Conservation (phyloP, 257 asterid species). For the Gentiana macrophylla region DNA sequence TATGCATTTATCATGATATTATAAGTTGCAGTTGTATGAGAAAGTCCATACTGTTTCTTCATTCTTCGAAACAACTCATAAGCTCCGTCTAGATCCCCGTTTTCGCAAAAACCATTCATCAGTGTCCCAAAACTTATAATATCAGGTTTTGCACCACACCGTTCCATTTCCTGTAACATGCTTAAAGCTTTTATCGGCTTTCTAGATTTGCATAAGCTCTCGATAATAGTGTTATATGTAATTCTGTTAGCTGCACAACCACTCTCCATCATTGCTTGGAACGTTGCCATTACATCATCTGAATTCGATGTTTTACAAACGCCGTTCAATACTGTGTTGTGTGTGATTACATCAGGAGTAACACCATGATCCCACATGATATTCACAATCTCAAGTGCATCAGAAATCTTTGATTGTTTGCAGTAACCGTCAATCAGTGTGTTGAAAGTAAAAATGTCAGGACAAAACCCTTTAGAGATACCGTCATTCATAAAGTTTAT, state of each 20-base stretch:
- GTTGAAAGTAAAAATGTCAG: constrained; percentile 83
- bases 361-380: constrained; percentile 63
- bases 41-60: constrained; percentile 37
- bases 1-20: constrained; percentile 63
- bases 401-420: constrained; percentile 61
- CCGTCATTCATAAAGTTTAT: constrained; percentile 48
- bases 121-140: constrained; percentile 60
- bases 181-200: constrained; percentile 42
- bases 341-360: constrained; percentile 72
- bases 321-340: constrained; percentile 68
- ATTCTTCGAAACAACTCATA: constrained; percentile 44
- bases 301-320: constrained; percentile 65
- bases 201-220: constrained; percentile 67
- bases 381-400: constrained; percentile 58
- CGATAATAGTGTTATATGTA: constrained; percentile 75
- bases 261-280: constrained; percentile 62
- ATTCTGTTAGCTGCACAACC: constrained; percentile 67
- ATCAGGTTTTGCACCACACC: constrained; percentile 56
- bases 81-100: constrained; percentile 60
- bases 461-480: constrained; percentile 48
- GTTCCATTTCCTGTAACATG: constrained; percentile 55
- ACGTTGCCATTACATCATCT: constrained; percentile 64
- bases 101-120: constrained; percentile 65
- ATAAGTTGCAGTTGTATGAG: constrained; percentile 53
- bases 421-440: constrained; percentile 84